These are phyloP conservation scores for Babesia ovis DNA, from an alignment of 169 alveolate species.

Conservation along the genomic window DNA sequence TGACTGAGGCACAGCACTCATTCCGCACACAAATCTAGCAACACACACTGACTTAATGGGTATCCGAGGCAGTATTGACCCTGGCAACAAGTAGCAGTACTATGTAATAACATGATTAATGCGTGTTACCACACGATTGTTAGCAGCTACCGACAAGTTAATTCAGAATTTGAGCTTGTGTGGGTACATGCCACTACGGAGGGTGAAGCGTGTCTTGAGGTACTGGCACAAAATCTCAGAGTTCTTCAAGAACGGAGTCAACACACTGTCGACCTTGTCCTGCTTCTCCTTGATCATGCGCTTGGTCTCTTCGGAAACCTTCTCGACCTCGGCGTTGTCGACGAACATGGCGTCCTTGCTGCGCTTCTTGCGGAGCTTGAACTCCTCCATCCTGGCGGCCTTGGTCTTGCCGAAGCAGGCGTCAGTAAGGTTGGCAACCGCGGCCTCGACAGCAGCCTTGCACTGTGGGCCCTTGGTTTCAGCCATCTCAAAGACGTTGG, in stretches of 20 bases:
- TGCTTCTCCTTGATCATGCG: conserved; percentile 68
- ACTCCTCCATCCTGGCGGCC: conserved; percentile 78
- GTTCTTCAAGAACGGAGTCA: conserved; percentile 73
- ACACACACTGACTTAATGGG: background rate
- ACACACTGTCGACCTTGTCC: conserved; percentile 72
- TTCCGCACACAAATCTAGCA: conserved; percentile 1
- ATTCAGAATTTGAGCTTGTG: conserved; percentile 89
- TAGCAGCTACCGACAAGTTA: background rate
- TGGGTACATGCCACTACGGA: conserved; percentile 88
- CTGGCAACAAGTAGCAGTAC: no score
- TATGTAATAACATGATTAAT: no score
- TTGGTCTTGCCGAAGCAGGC: conserved; percentile 78
- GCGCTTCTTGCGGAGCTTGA: conserved; percentile 75
- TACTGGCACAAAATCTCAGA: conserved; percentile 77
- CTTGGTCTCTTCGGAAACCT: conserved; percentile 56
- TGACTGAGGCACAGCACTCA: conserved; percentile 60
- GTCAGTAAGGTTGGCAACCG: conserved; percentile 58
- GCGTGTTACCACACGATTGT: no score
- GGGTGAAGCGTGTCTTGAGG: conserved; percentile 87
- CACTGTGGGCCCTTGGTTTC: conserved; percentile 75
- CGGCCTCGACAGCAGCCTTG: conserved; percentile 69
- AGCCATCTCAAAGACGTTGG: conserved; percentile 82
- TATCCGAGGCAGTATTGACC: no score
- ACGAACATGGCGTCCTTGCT: conserved; percentile 75
- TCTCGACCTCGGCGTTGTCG: conserved; percentile 75